Conservation (phyloP, 106 monocot genomes). For the Platanthera zijinensis region DNA sequence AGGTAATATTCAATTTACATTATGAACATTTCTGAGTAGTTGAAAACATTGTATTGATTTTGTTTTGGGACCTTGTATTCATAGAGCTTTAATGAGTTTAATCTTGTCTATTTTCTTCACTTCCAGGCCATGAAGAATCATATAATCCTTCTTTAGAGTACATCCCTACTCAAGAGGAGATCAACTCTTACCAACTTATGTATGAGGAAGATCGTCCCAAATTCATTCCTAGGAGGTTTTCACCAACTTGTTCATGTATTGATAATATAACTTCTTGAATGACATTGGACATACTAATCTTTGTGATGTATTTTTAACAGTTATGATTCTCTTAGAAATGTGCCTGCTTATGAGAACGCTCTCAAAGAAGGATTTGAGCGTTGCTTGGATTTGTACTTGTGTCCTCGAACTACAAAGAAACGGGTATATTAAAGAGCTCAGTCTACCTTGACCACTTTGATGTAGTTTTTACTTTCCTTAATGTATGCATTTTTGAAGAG, state of each 20-base stretch:
- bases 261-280: not conserved
- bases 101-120: conserved; percentile 7
- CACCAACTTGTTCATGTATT: not conserved
- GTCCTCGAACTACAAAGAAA: conserved; percentile 85
- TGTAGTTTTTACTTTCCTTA: not conserved
- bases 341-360: conserved; percentile 89
- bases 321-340: conserved; percentile 70
- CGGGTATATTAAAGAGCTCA: conserved; percentile 40
- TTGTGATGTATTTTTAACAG: conserved; percentile 23
- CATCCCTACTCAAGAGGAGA: conserved; percentile 92
- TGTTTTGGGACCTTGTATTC: not conserved
- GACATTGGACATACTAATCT: conserved; percentile 2
- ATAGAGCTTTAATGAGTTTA: not conserved
- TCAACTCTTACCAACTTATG: conserved; percentile 89
- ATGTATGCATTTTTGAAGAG: not conserved
- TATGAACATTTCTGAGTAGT: not conserved
- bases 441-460: not conserved
- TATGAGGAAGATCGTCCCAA: conserved; percentile 97
- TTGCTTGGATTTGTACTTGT: conserved; percentile 87
- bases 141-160: conserved; percentile 94
- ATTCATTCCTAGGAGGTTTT: conserved; percentile 86
- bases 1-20: conserved; percentile 26
- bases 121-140: conserved; percentile 87
- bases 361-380: conserved; percentile 83
- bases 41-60: not conserved